These are phyloP conservation scores for Diplodia intermedia DNA, from an alignment of 2,329 filamentous ascomycete species.

Conservation along the genomic window DNA sequence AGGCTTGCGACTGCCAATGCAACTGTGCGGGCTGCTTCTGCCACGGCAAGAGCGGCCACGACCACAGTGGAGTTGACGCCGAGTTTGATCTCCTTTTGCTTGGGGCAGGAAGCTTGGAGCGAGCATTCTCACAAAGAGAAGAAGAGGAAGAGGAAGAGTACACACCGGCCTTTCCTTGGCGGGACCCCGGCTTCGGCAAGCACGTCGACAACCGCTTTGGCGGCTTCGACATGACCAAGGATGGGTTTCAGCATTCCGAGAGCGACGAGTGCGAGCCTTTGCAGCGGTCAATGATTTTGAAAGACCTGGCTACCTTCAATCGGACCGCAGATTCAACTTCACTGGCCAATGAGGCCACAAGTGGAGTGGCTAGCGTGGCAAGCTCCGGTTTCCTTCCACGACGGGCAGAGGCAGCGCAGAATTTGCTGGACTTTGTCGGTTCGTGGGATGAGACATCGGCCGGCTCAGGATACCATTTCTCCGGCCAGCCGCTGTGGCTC, in stretches of 20 bases:
- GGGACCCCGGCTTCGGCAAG: neutral
- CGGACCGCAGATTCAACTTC: slow-evolving; percentile 17
- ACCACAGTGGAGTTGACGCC: neutral
- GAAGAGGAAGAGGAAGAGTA: neutral
- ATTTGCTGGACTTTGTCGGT: slow-evolving; percentile 14
- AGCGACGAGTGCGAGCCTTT: slow-evolving; percentile 9
- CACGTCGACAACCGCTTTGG: slow-evolving; percentile 23
- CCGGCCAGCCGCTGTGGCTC: slow-evolving; percentile 17
- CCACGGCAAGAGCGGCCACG: neutral
- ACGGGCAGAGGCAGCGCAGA: neutral
- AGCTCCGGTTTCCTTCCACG: slow-evolving; percentile 26
- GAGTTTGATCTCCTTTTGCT: slow-evolving; percentile 6
- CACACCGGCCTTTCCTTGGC: slow-evolving; percentile 19
- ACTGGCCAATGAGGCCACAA: slow-evolving; percentile 26
- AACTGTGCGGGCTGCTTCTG: slow-evolving; percentile 16
- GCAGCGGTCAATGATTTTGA: slow-evolving; percentile 24
- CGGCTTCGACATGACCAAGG: slow-evolving; percentile 20
- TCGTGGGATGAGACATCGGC: slow-evolving; percentile 24
- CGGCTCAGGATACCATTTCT: slow-evolving; percentile 12
- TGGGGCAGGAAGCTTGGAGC: slow-evolving; percentile 1
- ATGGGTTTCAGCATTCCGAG: slow-evolving; percentile 19
- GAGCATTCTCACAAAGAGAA: neutral
- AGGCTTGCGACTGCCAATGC: slow-evolving; percentile 19
- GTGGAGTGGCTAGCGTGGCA: slow-evolving; percentile 21
- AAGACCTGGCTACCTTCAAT: slow-evolving; percentile 16